A percentile compares a stretch with the other conserved stretches of the same genome.
Evolutionary conservation across 2,329 filamentous ascomycete species (phyloP).

Genomic region (Macrophomina pseudophaseolina): DNA sequence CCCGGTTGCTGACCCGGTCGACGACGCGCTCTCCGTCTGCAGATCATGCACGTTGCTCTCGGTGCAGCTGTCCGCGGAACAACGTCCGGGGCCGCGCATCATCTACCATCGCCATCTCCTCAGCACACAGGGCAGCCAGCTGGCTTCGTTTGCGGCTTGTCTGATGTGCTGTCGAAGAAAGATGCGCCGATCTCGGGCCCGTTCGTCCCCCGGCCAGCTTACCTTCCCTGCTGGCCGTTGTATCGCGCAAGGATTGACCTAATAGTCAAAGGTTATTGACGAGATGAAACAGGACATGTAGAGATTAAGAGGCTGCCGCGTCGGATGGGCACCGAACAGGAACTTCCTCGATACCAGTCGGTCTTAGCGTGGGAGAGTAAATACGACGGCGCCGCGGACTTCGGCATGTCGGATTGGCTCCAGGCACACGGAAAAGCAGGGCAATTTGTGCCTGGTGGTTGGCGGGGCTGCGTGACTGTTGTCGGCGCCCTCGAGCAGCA

Average conservation of each 20-base stretch:
- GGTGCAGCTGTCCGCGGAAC: not conserved
- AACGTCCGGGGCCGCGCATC: not conserved
- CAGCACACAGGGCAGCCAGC: too few relatives aligned
- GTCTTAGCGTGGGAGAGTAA: not conserved
- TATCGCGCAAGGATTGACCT: not conserved
- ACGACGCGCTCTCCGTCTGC: not conserved
- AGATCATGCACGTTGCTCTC: not conserved
- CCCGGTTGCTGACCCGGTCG: not conserved
- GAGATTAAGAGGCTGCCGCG: not conserved
- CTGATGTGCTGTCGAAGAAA: too few relatives aligned
- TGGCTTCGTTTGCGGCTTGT: too few relatives aligned
- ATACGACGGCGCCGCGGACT: not conserved
- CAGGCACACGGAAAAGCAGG: too few relatives aligned
- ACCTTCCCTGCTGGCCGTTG: not conserved
- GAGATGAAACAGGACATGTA: not conserved
- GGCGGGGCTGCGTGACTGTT: not conserved
- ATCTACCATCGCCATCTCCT: not conserved
- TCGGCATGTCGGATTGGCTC: not conserved
- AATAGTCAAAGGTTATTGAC: not conserved
- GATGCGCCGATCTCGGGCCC: too few relatives aligned
- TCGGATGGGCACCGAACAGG: too few relatives aligned
- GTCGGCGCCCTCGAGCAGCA: not conserved
- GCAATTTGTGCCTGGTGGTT: not conserved
- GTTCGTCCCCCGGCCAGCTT: too few relatives aligned
- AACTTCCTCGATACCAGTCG: not conserved